A percentile compares a stretch with the other conserved stretches of the same genome.
These are phyloP conservation scores for Rubus idaeus DNA, from an alignment of 306 rosid species.

Conservation along the genomic window DNA sequence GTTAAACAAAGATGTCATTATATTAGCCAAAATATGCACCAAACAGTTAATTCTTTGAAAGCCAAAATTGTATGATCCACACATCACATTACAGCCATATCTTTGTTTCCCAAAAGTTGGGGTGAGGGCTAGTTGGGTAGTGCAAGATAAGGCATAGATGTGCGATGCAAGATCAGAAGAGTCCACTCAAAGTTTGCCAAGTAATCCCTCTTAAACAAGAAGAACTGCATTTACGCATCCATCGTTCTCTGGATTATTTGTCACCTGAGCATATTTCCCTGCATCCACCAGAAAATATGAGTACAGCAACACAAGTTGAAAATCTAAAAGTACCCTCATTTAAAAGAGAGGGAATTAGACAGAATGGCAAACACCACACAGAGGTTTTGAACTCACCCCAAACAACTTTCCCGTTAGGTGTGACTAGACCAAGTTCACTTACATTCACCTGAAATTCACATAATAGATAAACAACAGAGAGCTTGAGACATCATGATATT, in stretches of 20 bases:
- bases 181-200: neutral
- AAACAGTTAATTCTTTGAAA: neutral
- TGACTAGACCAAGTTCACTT: constrained; percentile 91
- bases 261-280: constrained; percentile 97
- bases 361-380: neutral
- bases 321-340: neutral
- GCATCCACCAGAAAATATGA: constrained; percentile 27
- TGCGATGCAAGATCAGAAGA: neutral
- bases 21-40: neutral
- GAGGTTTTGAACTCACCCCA: constrained; percentile 64
- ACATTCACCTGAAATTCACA: constrained; percentile 72
- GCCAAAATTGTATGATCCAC: neutral
- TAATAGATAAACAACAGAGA: neutral
- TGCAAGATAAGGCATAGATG: neutral
- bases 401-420: constrained; percentile 95
- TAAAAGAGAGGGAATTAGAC: neutral
- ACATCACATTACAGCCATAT: neutral
- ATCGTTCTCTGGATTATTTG: constrained; percentile 90
- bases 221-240: constrained; percentile 88
- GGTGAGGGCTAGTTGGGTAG: neutral
- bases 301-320: neutral
- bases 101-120: neutral
- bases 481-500: neutral
- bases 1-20: neutral
- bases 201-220: constrained; percentile 55